phyloP scores from a whole-genome alignment of 2,329 filamentous ascomycete genomes.

The Pseudogymnoascus sp. region DNA sequence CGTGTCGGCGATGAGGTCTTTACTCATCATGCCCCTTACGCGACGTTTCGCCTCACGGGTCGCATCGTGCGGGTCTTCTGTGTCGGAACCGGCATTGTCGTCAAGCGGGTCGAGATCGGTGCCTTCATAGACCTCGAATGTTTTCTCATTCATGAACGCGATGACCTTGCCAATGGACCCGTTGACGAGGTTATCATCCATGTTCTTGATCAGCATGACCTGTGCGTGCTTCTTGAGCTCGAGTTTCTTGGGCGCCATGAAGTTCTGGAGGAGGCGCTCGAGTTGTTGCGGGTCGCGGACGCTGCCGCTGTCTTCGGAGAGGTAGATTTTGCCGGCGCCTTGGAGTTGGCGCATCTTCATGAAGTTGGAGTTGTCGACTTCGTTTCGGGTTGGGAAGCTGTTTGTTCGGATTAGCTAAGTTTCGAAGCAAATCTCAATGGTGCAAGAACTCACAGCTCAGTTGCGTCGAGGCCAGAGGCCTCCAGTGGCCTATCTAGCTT shows the following conservation, averaged over 20 bases:
- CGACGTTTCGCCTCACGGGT: slow-evolving; percentile 35
- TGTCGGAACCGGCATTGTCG: slow-evolving; percentile 33
- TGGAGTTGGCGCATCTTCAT: slow-evolving; percentile 63
- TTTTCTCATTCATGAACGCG: slow-evolving; percentile 65
- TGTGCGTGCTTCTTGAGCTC: slow-evolving; percentile 86
- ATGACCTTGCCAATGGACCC: slow-evolving; percentile 84
- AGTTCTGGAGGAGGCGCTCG: slow-evolving; percentile 74
- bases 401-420: slow-evolving; percentile 19
- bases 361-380: slow-evolving; percentile 83
- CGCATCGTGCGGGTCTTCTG: slow-evolving; percentile 37
- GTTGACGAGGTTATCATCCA: slow-evolving; percentile 90
- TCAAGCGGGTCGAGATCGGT: slow-evolving; percentile 49
- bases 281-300: slow-evolving; percentile 57
- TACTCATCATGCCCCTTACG: slow-evolving; percentile 37
- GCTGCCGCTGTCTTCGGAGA: slow-evolving; percentile 65
- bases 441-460: slow-evolving; percentile 75
- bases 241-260: slow-evolving; percentile 82
- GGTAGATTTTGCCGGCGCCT: slow-evolving; percentile 59
- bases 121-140: slow-evolving; percentile 47
- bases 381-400: slow-evolving; percentile 76
- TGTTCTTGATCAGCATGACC: slow-evolving; percentile 99
- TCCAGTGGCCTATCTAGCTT: slow-evolving; percentile 61
- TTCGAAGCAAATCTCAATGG: too few species aligned
- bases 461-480: slow-evolving; percentile 69
- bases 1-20: slow-evolving; percentile 38